A percentile compares a stretch with the other conserved stretches of the same genome.
phyloP scores from a whole-genome alignment of 2,329 filamentous ascomycete species.

The Xylaria sp. region DNA sequence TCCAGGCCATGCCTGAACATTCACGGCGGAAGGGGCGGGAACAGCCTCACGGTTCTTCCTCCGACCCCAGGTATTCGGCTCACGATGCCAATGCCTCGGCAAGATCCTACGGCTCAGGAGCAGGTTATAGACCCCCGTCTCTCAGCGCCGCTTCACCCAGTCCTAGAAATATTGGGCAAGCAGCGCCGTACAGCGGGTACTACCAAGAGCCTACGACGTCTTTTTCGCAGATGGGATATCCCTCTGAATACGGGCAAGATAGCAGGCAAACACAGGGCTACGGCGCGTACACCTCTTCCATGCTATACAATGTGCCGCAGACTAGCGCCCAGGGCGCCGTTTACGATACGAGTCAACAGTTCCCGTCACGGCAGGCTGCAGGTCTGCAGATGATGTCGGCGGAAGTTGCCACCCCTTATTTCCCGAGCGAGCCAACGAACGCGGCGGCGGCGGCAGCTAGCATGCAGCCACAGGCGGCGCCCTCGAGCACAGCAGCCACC shows the following conservation, averaged over 20 bases:
- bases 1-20: conserved; percentile 82
- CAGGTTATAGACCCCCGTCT: conserved; percentile 59
- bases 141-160: conserved; percentile 62
- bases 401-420: conserved; percentile 79
- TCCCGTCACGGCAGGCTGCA: conserved; percentile 79
- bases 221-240: conserved; percentile 65
- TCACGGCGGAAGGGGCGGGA: conserved; percentile 79
- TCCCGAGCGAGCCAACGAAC: conserved; percentile 73
- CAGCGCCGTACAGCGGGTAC: conserved; percentile 68
- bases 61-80: conserved; percentile 64
- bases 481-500: conserved; percentile 64
- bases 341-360: conserved; percentile 82
- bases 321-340: conserved; percentile 69
- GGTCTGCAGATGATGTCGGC: conserved; percentile 78
- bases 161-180: conserved; percentile 64
- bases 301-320: conserved; percentile 84
- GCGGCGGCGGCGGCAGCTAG: conserved; percentile 68
- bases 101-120: conserved; percentile 57
- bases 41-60: conserved; percentile 71
- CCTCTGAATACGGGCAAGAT: conserved; percentile 73
- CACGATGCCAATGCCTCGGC: conserved; percentile 62
- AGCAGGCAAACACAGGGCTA: conserved; percentile 67
- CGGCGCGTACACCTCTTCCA: conserved; percentile 69
- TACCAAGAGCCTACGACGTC: conserved; percentile 65
- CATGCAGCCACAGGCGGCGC: conserved; percentile 62